phyloP scores from a whole-genome alignment of 2,329 filamentous ascomycete species.

The Sordariomycetes sp. region DNA sequence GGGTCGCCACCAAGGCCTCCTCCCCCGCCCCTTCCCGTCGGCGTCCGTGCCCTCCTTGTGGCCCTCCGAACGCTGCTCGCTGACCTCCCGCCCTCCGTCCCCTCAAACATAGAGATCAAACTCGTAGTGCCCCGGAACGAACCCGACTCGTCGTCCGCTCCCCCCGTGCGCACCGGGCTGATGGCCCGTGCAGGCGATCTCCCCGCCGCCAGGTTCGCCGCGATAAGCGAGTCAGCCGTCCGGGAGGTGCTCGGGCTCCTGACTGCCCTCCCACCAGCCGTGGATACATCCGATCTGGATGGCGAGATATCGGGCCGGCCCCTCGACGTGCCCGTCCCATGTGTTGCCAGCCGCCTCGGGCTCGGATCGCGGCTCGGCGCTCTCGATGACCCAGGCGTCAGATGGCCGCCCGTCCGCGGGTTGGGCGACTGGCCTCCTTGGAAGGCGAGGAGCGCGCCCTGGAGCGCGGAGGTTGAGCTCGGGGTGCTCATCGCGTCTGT shows the following conservation, averaged over 20 bases:
- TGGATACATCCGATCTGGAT: neutral
- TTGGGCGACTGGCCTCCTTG: constrained; percentile 35
- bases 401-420: constrained; percentile 29
- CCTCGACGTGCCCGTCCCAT: neutral
- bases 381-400: neutral
- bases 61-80: neutral
- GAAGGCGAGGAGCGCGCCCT: constrained; percentile 46
- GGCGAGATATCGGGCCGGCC: neutral
- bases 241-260: neutral
- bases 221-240: neutral
- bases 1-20: constrained; percentile 14
- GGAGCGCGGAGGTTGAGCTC: constrained; percentile 24
- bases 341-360: constrained; percentile 16
- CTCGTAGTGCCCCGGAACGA: constrained; percentile 47
- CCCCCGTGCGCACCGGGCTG: neutral
- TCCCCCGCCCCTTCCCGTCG: neutral
- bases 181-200: neutral
- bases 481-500: neutral
- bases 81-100: constrained; percentile 16
- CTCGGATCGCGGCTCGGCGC: constrained; percentile 32
- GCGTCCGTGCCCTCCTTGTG: neutral
- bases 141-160: neutral
- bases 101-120: constrained; percentile 61
- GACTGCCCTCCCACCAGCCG: neutral
- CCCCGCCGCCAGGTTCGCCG: neutral